These are phyloP conservation scores for Cyberlindnera petersonii DNA, from an alignment of 805 yeast genomes.

Conservation along the genomic window DNA sequence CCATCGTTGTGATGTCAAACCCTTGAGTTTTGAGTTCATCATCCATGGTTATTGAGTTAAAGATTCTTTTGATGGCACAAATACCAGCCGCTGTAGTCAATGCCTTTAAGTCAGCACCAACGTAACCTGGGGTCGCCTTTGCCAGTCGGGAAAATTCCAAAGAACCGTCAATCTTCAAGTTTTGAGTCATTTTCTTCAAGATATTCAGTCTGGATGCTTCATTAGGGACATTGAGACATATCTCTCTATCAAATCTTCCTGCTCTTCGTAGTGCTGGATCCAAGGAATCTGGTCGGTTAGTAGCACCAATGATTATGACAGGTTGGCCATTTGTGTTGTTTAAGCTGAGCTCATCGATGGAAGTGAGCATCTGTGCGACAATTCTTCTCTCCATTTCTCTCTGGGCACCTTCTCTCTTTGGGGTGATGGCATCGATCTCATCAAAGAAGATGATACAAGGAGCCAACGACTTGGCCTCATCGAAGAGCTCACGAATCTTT, in stretches of 20 bases:
- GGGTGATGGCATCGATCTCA: slow-evolving; percentile 97
- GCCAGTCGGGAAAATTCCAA: slow-evolving; percentile 75
- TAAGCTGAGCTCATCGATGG: slow-evolving; percentile 87
- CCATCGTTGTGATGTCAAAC: slow-evolving; percentile 26
- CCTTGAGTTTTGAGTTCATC: slow-evolving; percentile 32
- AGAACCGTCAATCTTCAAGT: slow-evolving; percentile 61
- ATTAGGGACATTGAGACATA: slow-evolving; percentile 90
- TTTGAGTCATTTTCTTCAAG: slow-evolving; percentile 64
- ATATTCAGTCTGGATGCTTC: slow-evolving; percentile 77
- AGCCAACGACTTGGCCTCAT: slow-evolving; percentile 84
- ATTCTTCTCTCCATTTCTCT: slow-evolving; percentile 97
- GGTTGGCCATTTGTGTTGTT: slow-evolving; percentile 92
- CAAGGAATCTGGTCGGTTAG: slow-evolving; percentile 92
- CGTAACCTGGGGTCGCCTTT: slow-evolving; percentile 93
- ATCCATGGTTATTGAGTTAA: slow-evolving; percentile 41
- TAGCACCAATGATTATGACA: slow-evolving; percentile 92
- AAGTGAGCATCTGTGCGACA: slow-evolving; percentile 90
- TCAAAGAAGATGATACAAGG: slow-evolving; percentile 93
- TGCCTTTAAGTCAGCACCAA: slow-evolving; percentile 95
- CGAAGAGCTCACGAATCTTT: slow-evolving; percentile 86
- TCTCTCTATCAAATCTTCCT: slow-evolving; percentile 94
- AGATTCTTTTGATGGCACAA: slow-evolving; percentile 88
- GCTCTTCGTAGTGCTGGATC: slow-evolving; percentile 95
- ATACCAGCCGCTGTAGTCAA: slow-evolving; percentile 94
- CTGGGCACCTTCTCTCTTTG: slow-evolving; percentile 96